A percentile compares a stretch with the other conserved stretches of the same genome.
phyloP scores from a whole-genome alignment of 176 grass and related monocot genomes.

The Calamus simplicifolius region DNA sequence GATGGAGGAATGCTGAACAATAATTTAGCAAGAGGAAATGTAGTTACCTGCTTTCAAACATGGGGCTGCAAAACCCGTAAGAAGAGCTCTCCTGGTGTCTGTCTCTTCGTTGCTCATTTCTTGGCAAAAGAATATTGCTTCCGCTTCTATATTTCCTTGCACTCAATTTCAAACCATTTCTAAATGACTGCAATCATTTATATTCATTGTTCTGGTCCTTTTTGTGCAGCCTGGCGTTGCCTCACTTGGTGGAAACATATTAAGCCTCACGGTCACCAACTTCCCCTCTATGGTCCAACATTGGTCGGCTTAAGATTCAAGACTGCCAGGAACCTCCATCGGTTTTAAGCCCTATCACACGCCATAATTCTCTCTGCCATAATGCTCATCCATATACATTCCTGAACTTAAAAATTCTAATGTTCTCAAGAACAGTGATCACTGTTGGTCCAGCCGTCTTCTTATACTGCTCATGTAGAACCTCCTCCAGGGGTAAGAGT shows the following conservation, averaged over 20 bases:
- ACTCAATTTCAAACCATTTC: constrained; percentile 13
- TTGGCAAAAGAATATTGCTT: constrained; percentile 70
- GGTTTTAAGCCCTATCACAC: constrained; percentile 54
- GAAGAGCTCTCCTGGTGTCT: constrained; percentile 49
- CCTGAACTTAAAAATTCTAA: constrained; percentile 48
- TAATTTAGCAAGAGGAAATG: constrained; percentile 75
- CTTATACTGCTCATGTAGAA: constrained; percentile 50
- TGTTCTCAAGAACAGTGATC: constrained; percentile 73
- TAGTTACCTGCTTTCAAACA: constrained; percentile 93
- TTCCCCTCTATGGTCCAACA: constrained; percentile 34
- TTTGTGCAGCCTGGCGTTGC: constrained; percentile 66
- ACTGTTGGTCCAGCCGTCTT: constrained; percentile 60
- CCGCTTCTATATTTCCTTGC: constrained; percentile 68
- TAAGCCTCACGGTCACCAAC: constrained; percentile 83
- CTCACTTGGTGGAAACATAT: constrained; percentile 92
- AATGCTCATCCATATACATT: constrained; percentile 55
- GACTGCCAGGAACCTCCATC: constrained; percentile 90
- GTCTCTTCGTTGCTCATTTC: constrained; percentile 73
- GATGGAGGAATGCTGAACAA: constrained; percentile 76
- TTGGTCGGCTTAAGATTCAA: constrained; percentile 54
- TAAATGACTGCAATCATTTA: too few relatives aligned
- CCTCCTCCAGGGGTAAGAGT: constrained; percentile 57
- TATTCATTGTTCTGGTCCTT: too few relatives aligned
- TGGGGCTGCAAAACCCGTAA: constrained; percentile 59
- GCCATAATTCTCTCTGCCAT: constrained; percentile 36